Percentiles rank a stretch among this genome's conserved stretches.
Conservation (phyloP, 805 yeast species). For the Wickerhamiella cacticola region DNA sequence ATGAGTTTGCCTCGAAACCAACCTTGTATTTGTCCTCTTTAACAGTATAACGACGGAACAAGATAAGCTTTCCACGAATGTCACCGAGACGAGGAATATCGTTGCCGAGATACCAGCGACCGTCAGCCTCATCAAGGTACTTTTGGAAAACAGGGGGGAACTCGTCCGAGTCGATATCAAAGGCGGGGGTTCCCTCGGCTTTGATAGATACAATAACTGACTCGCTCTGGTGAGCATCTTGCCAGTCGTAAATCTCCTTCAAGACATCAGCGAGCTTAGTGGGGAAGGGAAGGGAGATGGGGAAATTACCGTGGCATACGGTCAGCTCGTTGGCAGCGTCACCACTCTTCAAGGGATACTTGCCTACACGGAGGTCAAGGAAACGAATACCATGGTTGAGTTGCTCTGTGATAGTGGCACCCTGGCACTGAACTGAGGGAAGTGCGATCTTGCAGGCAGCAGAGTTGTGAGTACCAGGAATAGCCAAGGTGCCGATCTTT, state of each 20-base stretch:
- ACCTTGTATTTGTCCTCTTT: constrained; percentile 33
- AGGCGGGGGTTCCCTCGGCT: constrained; percentile 58
- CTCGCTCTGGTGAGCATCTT: constrained; percentile 43
- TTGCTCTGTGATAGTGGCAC: constrained; percentile 45
- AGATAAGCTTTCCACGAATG: constrained; percentile 51
- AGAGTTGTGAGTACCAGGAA: constrained; percentile 81
- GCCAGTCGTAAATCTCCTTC: constrained; percentile 47
- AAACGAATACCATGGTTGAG: constrained; percentile 64
- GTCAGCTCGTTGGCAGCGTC: constrained; percentile 38
- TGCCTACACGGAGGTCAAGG: constrained; percentile 45
- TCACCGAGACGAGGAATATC: constrained; percentile 49
- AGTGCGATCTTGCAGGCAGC: constrained; percentile 60
- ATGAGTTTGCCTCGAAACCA: constrained; percentile 57
- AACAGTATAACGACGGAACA: constrained; percentile 64
- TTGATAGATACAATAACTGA: constrained; percentile 55
- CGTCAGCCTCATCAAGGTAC: constrained; percentile 39
- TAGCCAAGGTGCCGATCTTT: constrained; percentile 40
- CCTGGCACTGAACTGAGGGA: constrained; percentile 72
- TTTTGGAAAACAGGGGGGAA: constrained; percentile 46
- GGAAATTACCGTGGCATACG: constrained; percentile 66
- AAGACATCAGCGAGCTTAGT: constrained; percentile 41
- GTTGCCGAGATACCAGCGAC: constrained; percentile 49
- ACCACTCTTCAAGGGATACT: constrained; percentile 13
- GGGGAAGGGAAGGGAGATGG: constrained; percentile 50
- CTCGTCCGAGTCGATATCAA: constrained; percentile 54